Evolutionary conservation across 768 basidiomycete species (phyloP), one percentile per base, ranked within the genome.

Genomic region (Rhodotorula paludigena): DNA sequence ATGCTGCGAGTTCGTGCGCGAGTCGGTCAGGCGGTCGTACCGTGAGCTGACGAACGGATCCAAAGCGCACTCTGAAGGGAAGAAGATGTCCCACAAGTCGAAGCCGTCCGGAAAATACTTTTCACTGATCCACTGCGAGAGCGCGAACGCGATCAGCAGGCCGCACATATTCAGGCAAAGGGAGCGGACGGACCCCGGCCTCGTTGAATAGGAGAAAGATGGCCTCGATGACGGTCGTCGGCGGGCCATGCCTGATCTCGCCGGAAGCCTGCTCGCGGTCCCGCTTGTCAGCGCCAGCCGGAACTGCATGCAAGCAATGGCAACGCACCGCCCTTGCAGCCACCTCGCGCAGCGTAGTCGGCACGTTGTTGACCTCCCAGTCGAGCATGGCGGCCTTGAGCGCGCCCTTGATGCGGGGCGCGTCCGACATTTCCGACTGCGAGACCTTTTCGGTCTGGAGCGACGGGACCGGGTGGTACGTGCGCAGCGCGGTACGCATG

Each of bases 71-170:
- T 83, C 82, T 73, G 86, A 85, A 45, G 90, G 89, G 47, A 90
- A 82, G 78, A 93, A 93, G 47, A 93, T 81, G 78, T 93, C 90
- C 51, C 90, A 81, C 68, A 92, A 88, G 57, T 76, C 77, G 64
- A 76, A 66, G 15, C 75, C 82, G 28, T 85, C 82, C 54, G 89
- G 88, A 75, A 92, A 92, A 79, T 91, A 89, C 41, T 83, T 80
- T 63, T 81, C 76, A 59, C 79, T 80, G 7, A 81, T 75, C 57
- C 71, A 61, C 75, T 77, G 59, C 21, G 38, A n/a, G 4, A 39
- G 33, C 16, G 42, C 18, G 2, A 36, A 20, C 45, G 59, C 55
- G 44, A 53, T 44, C 41, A 63, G 57, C 5, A 25, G 6, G 20
- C 4, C 15, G 28, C 32, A 69, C 42, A 38, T 58, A 36, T 66